Percentiles rank a stretch among this genome's conserved stretches.
These are phyloP conservation scores for Trypanosoma caninum DNA, from an alignment of 208 protist genomes.

Conservation along the genomic window DNA sequence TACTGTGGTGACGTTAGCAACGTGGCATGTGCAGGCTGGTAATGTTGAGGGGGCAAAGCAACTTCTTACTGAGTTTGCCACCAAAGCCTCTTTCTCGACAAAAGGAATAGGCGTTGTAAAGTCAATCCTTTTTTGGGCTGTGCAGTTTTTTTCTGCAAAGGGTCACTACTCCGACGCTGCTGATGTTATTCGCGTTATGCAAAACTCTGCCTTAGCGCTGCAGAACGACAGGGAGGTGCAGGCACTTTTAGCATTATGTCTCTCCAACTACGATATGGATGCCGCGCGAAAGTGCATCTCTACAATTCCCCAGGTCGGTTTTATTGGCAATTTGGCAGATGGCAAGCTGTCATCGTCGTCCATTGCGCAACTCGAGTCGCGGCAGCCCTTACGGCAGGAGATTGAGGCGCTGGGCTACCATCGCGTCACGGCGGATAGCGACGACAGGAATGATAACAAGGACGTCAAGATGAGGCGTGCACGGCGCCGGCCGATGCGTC, in stretches of 20 bases:
- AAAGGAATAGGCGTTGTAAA: constrained; percentile 17
- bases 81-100: constrained; percentile 2
- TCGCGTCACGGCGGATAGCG: constrained; percentile 24
- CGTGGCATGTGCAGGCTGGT: constrained; percentile 59
- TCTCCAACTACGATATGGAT: constrained; percentile 52
- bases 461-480: constrained; percentile 8
- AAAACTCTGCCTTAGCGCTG: constrained; percentile 27
- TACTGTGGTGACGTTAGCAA: constrained; percentile 45
- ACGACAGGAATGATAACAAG: constrained; percentile 1
- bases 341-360: constrained; percentile 26
- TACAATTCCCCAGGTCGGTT: constrained; percentile 13
- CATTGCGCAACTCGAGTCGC: constrained; percentile 33
- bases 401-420: constrained; percentile 67
- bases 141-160: constrained; percentile 48
- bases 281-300: constrained; percentile 27
- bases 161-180: constrained; percentile 40
- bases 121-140: constrained; percentile 55
- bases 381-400: constrained; percentile 36
- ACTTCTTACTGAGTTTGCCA: constrained; percentile 20
- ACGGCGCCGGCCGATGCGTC: constrained; percentile 38
- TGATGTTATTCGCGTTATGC: constrained; percentile 38
- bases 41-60: constrained; percentile 31
- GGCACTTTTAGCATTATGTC: constrained; percentile 51
- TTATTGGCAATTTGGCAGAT: not conserved
- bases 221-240: constrained; percentile 37